Conservation (phyloP, 1,139 yeast species). For the Dujonia santamariae region DNA sequence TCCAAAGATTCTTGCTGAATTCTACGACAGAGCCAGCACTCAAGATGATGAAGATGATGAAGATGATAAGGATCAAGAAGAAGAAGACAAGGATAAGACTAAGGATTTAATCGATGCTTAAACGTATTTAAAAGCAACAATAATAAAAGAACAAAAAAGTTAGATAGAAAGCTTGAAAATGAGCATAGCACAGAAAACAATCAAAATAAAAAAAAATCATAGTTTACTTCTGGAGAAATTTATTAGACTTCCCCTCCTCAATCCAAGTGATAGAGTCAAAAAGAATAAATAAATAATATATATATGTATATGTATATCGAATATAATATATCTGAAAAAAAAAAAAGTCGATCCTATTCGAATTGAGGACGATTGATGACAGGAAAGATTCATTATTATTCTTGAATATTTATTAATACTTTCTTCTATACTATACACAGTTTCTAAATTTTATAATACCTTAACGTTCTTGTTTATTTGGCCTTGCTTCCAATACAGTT, state of each 20-base stretch:
- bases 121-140: slow-evolving; percentile 6
- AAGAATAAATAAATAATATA: no score
- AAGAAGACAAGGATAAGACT: slow-evolving; percentile 34
- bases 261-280: no score
- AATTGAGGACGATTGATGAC: no score
- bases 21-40: slow-evolving; percentile 83
- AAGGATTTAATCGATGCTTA: slow-evolving; percentile 54
- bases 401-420: slow-evolving; percentile 4
- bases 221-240: no score
- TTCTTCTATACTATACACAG: slow-evolving; percentile 1
- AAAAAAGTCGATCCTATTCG: no score
- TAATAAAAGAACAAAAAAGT: slow-evolving; percentile 1
- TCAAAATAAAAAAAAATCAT: not conserved
- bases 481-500: slow-evolving; percentile 76
- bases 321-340: no score
- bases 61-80: slow-evolving; percentile 39
- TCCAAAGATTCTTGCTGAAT: slow-evolving; percentile 92
- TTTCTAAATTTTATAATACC: not conserved
- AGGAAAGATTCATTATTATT: slow-evolving; percentile 1
- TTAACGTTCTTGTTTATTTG: not conserved
- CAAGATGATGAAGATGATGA: slow-evolving; percentile 58
- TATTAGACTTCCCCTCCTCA: no score
- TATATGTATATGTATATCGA: no score
- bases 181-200: not conserved
- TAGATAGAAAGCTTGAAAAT: not conserved